phyloP scores from a whole-genome alignment of 2,329 filamentous ascomycete species.

The Hirsutella thompsonii region DNA sequence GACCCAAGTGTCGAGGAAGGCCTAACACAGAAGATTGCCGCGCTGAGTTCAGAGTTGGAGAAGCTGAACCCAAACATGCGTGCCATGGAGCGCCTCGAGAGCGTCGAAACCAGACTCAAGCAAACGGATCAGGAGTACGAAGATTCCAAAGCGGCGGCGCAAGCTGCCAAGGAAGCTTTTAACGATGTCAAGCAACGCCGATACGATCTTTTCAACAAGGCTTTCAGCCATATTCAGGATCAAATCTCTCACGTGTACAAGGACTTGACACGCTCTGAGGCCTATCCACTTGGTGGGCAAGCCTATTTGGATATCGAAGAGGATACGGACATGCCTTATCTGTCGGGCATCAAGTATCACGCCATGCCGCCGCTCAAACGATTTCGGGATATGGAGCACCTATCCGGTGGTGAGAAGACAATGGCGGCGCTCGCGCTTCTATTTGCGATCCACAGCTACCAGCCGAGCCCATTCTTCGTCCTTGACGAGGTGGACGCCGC shows the following conservation, averaged over 20 bases:
- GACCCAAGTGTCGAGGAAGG: conserved; percentile 60
- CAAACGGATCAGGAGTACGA: conserved; percentile 84
- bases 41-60: conserved; percentile 67
- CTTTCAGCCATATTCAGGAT: conserved; percentile 87
- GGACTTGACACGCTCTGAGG: conserved; percentile 77
- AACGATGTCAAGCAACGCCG: conserved; percentile 69
- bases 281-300: conserved; percentile 86
- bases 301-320: conserved; percentile 84
- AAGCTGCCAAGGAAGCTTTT: conserved; percentile 70
- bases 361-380: conserved; percentile 97
- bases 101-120: conserved; percentile 70
- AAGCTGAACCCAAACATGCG: conserved; percentile 97
- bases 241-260: conserved; percentile 92
- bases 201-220: conserved; percentile 86
- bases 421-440: conserved; percentile 95
- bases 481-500: conserved; percentile 96
- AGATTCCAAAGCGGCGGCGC: conserved; percentile 62
- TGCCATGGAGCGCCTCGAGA: conserved; percentile 80
- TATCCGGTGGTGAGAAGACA: conserved; percentile 95
- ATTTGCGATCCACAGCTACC: conserved; percentile 93
- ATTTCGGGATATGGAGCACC: conserved; percentile 97
- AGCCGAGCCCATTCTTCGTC: conserved; percentile 93
- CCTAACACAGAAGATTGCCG: conserved; percentile 64
- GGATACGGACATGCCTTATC: conserved; percentile 91
- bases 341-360: conserved; percentile 94